Percentiles rank a stretch among this genome's conserved stretches.
Conservation (phyloP, 352 stramenopile species). For the Globisporangium parvum region DNA sequence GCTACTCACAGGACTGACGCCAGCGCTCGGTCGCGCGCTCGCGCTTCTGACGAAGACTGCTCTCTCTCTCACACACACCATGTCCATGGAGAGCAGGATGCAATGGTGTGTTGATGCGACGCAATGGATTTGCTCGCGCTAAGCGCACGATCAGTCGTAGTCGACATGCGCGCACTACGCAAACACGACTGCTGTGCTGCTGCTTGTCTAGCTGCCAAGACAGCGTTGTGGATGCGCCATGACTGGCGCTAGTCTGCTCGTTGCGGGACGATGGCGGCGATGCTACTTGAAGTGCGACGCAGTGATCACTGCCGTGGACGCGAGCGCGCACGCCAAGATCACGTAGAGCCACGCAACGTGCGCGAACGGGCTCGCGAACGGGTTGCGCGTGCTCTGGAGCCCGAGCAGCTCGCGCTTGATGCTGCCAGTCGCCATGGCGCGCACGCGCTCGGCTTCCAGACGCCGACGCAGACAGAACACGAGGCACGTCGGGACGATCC, state of each 20-base stretch:
- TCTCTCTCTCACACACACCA: no score
- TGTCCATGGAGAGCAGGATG: no score
- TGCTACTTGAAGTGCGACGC: constrained; percentile 34
- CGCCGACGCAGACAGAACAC: constrained; percentile 65
- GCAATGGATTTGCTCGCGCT: no score
- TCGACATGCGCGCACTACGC: no score
- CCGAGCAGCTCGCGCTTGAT: neutral
- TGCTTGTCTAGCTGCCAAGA: no score
- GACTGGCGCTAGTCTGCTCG: neutral
- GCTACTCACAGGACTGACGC: no score
- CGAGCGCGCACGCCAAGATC: constrained; percentile 48
- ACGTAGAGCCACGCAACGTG: constrained; percentile 63
- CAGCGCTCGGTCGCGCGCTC: no score
- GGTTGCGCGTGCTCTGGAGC: constrained; percentile 35
- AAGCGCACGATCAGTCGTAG: no score
- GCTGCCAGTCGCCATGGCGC: neutral
- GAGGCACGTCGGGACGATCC: constrained; percentile 75
- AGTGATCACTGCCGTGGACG: constrained; percentile 70
- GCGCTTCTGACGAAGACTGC: no score
- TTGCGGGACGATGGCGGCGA: neutral
- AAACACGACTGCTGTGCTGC: no score
- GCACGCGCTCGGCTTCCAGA: constrained; percentile 27
- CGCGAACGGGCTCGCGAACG: constrained; percentile 71
- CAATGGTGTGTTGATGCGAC: no score
- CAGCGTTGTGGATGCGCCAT: no score